A percentile compares a stretch with the other conserved stretches of the same genome.
phyloP scores from a whole-genome alignment of 1,284 basidiomycete species.

The Ganoderma boninense region DNA sequence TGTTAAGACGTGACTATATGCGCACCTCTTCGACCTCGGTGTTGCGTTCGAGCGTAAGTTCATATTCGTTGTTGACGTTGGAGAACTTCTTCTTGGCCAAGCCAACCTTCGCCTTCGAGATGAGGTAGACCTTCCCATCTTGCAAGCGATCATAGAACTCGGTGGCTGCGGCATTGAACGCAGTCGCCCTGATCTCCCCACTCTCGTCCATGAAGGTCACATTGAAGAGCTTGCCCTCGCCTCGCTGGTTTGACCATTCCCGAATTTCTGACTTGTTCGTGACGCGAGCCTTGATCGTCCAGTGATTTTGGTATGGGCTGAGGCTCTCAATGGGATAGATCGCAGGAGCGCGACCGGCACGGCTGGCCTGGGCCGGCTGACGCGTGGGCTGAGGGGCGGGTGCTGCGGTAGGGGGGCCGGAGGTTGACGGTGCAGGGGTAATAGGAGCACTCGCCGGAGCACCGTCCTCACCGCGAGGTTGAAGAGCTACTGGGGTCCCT shows the following conservation, averaged over 20 bases:
- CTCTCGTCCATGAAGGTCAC: conserved; percentile 96
- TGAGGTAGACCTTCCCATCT: conserved; percentile 93
- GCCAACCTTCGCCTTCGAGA: conserved; percentile 92
- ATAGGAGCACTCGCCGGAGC: conserved; percentile 38
- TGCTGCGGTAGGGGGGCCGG: conserved; percentile 25
- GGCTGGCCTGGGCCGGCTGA: conserved; percentile 41
- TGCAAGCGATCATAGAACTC: conserved; percentile 85
- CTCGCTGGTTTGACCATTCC: conserved; percentile 89
- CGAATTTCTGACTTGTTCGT: conserved; percentile 91
- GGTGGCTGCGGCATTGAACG: conserved; percentile 91
- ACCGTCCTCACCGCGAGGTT: conserved; percentile 37
- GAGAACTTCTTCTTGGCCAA: conserved; percentile 98
- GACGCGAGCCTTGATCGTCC: conserved; percentile 97
- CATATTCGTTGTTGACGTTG: conserved; percentile 93
- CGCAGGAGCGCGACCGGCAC: conserved; percentile 44
- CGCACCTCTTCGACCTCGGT: conserved; percentile 85
- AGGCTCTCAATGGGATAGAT: conserved; percentile 93
- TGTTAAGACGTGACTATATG: conserved; percentile 2
- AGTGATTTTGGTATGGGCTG: conserved; percentile 98
- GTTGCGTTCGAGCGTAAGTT: conserved; percentile 86
- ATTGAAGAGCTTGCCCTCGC: conserved; percentile 96
- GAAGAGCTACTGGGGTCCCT: conserved; percentile 65
- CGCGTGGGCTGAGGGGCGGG: conserved; percentile 30
- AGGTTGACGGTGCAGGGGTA: conserved; percentile 34
- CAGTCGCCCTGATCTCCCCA: conserved; percentile 93